Base-by-base conservation (phyloP, 495 filamentous ascomycete species). In the Copromyces sp. region DNA sequence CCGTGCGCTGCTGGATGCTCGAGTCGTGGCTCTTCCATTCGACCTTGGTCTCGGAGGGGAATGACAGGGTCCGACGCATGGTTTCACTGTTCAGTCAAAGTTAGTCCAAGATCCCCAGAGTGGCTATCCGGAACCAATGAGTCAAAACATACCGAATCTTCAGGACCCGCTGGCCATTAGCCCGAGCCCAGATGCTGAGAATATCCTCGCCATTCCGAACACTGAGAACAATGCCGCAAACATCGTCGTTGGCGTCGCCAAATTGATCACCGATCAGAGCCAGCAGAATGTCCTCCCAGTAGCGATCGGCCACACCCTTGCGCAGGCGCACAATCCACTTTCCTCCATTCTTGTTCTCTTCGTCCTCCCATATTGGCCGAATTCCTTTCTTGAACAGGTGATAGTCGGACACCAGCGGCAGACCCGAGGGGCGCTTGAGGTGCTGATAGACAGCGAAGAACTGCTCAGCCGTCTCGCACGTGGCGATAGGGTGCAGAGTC, bases 381-480 rank as follows among this genome's bases (percentile, higher is more conserved):
- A 98, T 94, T 68, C 94, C 96, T 78, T 96, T 94, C 85, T 95
- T 96, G 84, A 99, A 99, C 70, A 99, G 90, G 80, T 98, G 96
- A 80, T 98, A 99, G 79, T 99, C 95, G 16, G 94, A 97, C 39
- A 98, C 95, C 29, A 94, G 90, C 11, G 95, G 95, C 68, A 99
- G 85, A 16, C 87, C 83, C 53, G 93, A 97, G 3, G 95, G 96
- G 20, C 93, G 89, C 80, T 96, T 97, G 69, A 99, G 86, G 80
- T 98, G 95, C 35, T 88, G 85, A 80, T 97, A 98, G 16, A 97
- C 88, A n/a, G 87, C 84, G 90, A 94, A 98, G 81, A 99, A 98
- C 44, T 95, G 91, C 83, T 98, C 94, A 68, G 88, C 94, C 9
- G 93, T 92, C 39, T 89, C 87, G 79, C 96, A 93, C 47, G 87